Evolutionary conservation across 805 yeast genomes (phyloP).

Genomic region (Myxozyma vanderwaltii): DNA sequence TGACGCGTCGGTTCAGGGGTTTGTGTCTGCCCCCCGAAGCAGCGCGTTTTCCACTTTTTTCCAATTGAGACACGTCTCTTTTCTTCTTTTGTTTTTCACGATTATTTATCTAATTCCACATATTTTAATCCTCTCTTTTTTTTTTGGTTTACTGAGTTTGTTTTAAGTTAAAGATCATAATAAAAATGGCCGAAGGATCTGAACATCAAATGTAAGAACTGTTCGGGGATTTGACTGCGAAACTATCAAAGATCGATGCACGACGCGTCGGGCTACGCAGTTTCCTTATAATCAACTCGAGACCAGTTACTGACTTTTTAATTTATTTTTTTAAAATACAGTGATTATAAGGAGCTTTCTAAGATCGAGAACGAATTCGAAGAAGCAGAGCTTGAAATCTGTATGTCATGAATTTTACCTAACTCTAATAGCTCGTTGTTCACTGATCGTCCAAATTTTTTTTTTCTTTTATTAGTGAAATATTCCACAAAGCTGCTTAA

Average conservation of each 20-base stretch:
- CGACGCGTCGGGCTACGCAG: neutral
- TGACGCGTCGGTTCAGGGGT: too few species aligned
- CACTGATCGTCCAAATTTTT: too few species aligned
- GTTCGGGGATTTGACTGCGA: too few species aligned
- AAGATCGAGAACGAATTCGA: constrained; percentile 36
- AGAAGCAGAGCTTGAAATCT: constrained; percentile 36
- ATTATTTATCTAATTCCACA: too few species aligned
- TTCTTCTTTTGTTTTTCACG: neutral
- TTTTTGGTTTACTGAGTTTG: too few species aligned
- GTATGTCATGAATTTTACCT: constrained; percentile 27
- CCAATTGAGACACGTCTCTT: too few species aligned
- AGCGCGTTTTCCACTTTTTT: neutral
- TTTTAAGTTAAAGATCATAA: too few species aligned
- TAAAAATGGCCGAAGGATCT: neutral
- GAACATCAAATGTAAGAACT: neutral
- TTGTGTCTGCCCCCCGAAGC: neutral
- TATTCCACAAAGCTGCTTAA: constrained; percentile 47
- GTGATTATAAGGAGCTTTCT: constrained; percentile 34
- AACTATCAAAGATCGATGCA: too few species aligned
- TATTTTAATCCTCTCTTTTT: too few species aligned
- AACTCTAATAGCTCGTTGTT: too few species aligned
- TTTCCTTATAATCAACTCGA: neutral
- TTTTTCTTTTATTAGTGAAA: too few species aligned
- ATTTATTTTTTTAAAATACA: neutral
- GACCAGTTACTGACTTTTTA: neutral